Base-by-base conservation (phyloP, 495 filamentous ascomycete species). In the Mycothermus thermophilus region DNA sequence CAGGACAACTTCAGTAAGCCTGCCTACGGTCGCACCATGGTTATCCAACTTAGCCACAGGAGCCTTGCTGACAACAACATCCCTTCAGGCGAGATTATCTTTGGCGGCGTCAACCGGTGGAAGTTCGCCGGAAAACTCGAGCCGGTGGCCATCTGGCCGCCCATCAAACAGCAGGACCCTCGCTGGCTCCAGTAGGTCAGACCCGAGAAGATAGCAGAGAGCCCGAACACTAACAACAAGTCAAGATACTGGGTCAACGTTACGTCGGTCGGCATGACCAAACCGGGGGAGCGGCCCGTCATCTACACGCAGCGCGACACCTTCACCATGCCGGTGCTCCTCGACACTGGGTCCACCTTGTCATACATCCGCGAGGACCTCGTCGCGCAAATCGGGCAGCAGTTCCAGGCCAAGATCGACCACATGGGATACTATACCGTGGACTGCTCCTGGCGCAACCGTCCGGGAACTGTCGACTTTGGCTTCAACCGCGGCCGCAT, bases 291-390 rank as follows among this genome's bases (percentile, higher is more conserved):
- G 13, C 17, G 33, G 8, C 35, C 52, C 13, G 46, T 44, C 6
- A 40, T 46, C 23, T 50, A 55, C 25, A 64, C 60, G 13, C 35
- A 32, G 10, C 31, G 27, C 20, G 40, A 56, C 23, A 42, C 30
- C 25, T 64, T 64, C 41, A 52, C 27, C 24, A 56, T 55, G 27
- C 52, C 54, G 22, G 49, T 50, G 29, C 40, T 64, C 16, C 51
- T 64, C 32, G 60, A 64, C 38, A 61, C 54, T 2, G 60, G 60
- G 2, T 62, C 59, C 0, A 61, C 60, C 2, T 52, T 61, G 13
- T 58, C 55, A 0, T 64, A 64, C 43, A 48, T 64, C 30, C 48
- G 55, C 25, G 48, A 48, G 14, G 46, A 58, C 23, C 31, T 61
- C 20, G 60, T 64, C 12, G 48, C 48, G 1, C 30, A 38, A 4